Conservation (phyloP, 176 grass and related monocot species). For the Phragmites australis region DNA sequence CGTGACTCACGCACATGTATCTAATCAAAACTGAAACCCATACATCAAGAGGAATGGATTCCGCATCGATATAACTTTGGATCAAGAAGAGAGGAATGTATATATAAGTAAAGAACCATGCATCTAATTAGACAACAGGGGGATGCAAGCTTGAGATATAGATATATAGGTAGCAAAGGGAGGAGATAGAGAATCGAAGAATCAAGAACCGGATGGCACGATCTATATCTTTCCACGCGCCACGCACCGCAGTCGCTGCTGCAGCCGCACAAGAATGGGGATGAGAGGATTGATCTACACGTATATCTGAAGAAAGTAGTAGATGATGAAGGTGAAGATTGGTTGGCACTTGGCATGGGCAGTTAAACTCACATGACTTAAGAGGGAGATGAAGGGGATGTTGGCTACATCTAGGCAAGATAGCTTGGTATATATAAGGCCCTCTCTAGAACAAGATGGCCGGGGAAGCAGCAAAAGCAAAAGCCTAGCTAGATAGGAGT, state of each 20-base stretch:
- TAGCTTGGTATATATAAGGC: conserved; percentile 44
- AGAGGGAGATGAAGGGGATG: not conserved
- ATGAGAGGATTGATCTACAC: not conserved
- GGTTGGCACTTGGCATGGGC: not conserved
- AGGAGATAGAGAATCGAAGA: not conserved
- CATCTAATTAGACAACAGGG: not conserved
- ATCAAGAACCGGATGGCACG: conserved; percentile 6
- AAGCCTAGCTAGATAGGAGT: conserved; percentile 37
- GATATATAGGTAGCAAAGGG: not conserved
- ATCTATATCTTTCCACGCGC: not conserved
- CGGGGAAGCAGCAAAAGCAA: not conserved
- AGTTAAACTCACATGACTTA: too few relatives aligned
- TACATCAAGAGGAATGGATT: not conserved
- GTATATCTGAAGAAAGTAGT: not conserved
- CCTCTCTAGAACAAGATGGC: not conserved
- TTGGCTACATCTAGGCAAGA: conserved; percentile 11
- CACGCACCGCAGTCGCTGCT: not conserved
- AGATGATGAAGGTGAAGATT: not conserved
- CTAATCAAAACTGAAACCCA: not conserved
- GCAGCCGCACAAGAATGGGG: not conserved
- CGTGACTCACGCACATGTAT: too few relatives aligned
- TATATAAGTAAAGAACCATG: not conserved
- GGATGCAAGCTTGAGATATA: not conserved
- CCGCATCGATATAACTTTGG: conserved; percentile 4
- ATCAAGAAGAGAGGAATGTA: not conserved